A percentile compares a stretch with the other conserved stretches of the same genome.
Evolutionary conservation across 2,329 filamentous ascomycete species (phyloP).

Genomic region (Geosmithia morbida): DNA sequence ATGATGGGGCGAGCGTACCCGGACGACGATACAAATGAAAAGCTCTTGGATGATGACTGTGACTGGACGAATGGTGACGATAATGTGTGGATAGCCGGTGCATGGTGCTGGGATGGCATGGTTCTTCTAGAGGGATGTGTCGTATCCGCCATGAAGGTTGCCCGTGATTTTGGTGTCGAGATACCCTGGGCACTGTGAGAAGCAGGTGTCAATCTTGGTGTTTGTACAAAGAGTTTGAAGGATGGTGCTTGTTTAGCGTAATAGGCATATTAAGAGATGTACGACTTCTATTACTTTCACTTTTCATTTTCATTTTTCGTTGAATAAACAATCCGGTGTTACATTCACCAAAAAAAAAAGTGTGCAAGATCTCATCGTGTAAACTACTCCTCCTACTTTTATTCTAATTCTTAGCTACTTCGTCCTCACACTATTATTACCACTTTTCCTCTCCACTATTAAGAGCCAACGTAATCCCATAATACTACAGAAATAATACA

Average conservation of each 20-base stretch:
- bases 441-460: no score
- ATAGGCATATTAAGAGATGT: neutral
- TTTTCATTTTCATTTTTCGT: no score
- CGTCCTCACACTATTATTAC: no score
- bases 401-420: no score
- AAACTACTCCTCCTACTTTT: no score
- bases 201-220: neutral
- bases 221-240: no score
- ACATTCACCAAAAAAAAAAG: no score
- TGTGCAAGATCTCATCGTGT: no score
- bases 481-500: no score
- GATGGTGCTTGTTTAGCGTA: neutral
- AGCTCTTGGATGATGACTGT: constrained; percentile 2
- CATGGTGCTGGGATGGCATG: constrained; percentile 54
- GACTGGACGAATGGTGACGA: constrained; percentile 37
- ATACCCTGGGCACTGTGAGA: constrained; percentile 17
- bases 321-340: no score
- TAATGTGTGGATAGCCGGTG: constrained; percentile 39
- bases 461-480: no score
- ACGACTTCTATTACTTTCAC: neutral
- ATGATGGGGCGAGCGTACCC: constrained; percentile 19
- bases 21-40: neutral
- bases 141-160: constrained; percentile 41
- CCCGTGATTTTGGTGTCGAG: constrained; percentile 32
- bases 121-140: constrained; percentile 47